Evolutionary conservation across 495 filamentous ascomycete species (phyloP), one percentile per base, ranked within the genome.

Genomic region (Hypoxylon lienhwacheense): DNA sequence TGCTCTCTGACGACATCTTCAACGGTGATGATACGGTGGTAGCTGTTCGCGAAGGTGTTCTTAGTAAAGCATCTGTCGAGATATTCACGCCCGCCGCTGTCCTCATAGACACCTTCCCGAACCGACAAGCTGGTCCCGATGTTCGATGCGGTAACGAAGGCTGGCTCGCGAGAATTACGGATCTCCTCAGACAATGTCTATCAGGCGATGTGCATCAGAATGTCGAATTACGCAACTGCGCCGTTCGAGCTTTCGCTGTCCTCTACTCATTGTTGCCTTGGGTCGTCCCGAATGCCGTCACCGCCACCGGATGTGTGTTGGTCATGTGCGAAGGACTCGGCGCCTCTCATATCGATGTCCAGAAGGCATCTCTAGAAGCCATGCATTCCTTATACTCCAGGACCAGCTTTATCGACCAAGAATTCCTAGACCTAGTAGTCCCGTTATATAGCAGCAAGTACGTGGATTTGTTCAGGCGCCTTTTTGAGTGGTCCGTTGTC

Each of bases 1-100:
- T 85, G n/a, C 77, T 97, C 35, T 95, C 91, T 2, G 95, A 97
- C 58, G 95, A 97, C 57, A 81, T 97, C 21, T 96, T 97, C 71
- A 88, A 86, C 55, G 82, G 86, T 2, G 93, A 97, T 55, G 93
- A 97, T 72, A 77, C 85, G 2, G 84, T 88, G 3, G 91, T 91
- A 19, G 88, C 84, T 10, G 65, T 96, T 47, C 84, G 93, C 35
- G 88, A 90, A 61, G 84, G 82, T 25, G 83, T 88, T 16, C 77
- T 99, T 45, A 95, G 90, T 66, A 87, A 87, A 62, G 87, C 88
- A 7, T 87, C 91, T 63, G 86, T 96, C 47, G 92, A 97, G 58
- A 90, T 97, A 41, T 95, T 96, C 66, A 90, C 89, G 0, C 90
- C 95, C 3, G 73, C 83, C 19, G 70, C 73, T 4, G 83, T 95